Evolutionary conservation across 1,284 basidiomycete genomes (phyloP).

Genomic region (Neolentinus lepideus): DNA sequence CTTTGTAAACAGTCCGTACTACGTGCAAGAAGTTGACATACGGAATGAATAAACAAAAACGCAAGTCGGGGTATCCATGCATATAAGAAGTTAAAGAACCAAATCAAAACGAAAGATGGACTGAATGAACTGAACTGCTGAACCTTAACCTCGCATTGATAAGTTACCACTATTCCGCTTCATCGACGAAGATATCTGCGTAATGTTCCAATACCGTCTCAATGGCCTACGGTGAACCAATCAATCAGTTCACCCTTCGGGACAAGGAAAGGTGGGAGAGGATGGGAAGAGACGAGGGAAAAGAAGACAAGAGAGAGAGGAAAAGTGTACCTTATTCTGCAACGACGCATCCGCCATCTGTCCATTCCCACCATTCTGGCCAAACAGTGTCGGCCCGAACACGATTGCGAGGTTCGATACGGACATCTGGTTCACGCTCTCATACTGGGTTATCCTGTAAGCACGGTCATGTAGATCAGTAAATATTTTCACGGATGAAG

Average conservation of each 20-base stretch:
- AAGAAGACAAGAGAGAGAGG: background rate
- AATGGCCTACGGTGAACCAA: conserved; percentile 48
- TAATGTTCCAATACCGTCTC: conserved; percentile 86
- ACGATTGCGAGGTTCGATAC: conserved; percentile 93
- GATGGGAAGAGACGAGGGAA: background rate
- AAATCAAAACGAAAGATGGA: too few species aligned
- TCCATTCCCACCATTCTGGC: conserved; percentile 28
- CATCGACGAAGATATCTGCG: conserved; percentile 80
- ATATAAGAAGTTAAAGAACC: too few species aligned
- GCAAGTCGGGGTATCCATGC: too few species aligned
- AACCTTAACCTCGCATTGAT: too few species aligned
- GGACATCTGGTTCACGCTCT: conserved; percentile 87
- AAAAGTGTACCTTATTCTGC: conserved; percentile 52
- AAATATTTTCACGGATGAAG: conserved; percentile 1
- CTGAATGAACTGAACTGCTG: too few species aligned
- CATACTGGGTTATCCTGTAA: conserved; percentile 65
- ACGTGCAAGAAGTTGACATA: too few species aligned
- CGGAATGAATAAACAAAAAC: too few species aligned
- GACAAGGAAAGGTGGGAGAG: background rate
- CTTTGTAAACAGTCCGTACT: too few species aligned
- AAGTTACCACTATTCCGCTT: conserved; percentile 28
- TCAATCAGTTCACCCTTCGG: background rate
- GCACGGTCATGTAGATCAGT: conserved; percentile 1
- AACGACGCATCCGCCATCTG: conserved; percentile 49
- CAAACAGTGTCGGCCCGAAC: conserved; percentile 93